These are phyloP conservation scores for Trametes hirsuta DNA, from an alignment of 1,284 basidiomycete genomes.

Conservation along the genomic window DNA sequence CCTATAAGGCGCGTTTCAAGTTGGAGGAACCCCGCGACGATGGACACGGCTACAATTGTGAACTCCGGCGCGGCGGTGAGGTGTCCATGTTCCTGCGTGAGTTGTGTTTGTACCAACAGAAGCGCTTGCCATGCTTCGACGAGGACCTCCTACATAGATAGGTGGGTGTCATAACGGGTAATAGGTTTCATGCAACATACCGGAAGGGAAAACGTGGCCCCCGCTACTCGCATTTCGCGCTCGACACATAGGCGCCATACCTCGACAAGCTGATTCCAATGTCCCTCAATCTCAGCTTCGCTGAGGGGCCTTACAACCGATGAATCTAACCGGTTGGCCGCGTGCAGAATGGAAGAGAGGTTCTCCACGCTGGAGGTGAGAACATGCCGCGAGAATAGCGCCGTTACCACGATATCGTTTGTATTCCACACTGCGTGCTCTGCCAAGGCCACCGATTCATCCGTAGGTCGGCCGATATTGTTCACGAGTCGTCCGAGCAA, in stretches of 20 bases:
- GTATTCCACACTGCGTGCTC: background rate
- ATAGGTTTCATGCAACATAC: slow-evolving; percentile 26
- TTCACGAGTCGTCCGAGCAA: slow-evolving; percentile 45
- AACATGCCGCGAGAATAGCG: slow-evolving; percentile 37
- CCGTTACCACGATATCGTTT: slow-evolving; percentile 22
- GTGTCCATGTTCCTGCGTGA: slow-evolving; percentile 43
- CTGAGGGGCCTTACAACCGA: slow-evolving; percentile 41
- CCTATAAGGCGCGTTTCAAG: background rate
- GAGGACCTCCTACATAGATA: slow-evolving; percentile 39
- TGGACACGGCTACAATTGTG: slow-evolving; percentile 28
- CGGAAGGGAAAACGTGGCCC: slow-evolving; percentile 15
- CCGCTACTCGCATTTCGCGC: slow-evolving; percentile 11
- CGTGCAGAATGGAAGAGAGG: slow-evolving; percentile 27
- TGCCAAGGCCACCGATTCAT: slow-evolving; percentile 9
- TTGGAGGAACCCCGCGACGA: slow-evolving; percentile 32
- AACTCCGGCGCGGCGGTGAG: slow-evolving; percentile 38
- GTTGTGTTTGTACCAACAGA: slow-evolving; percentile 49
- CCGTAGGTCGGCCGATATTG: slow-evolving; percentile 29
- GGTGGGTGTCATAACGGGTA: background rate
- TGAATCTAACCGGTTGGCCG: slow-evolving; percentile 31
- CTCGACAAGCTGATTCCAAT: slow-evolving; percentile 48
- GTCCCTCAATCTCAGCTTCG: slow-evolving; percentile 45
- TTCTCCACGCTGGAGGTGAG: slow-evolving; percentile 24
- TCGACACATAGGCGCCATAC: slow-evolving; percentile 42
- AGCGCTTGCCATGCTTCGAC: slow-evolving; percentile 54